These are phyloP conservation scores for Leonotis leonurus DNA, from an alignment of 257 asterid species.

Conservation along the genomic window DNA sequence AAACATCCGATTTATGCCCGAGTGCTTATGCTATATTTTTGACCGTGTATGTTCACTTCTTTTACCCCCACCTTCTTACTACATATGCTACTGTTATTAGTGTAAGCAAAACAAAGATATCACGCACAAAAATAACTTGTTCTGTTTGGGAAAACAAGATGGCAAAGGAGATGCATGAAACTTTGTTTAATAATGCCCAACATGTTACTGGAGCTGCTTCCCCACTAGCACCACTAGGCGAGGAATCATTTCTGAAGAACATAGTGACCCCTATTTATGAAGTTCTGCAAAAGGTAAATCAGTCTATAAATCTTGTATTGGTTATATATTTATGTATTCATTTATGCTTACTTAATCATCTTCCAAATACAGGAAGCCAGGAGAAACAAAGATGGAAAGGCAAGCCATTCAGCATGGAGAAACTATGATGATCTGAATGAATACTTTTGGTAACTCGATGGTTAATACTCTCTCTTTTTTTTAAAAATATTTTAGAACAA, in stretches of 20 bases:
- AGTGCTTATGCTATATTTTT: slow-evolving; percentile 92
- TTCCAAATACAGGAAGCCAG: slow-evolving; percentile 58
- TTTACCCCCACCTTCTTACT: slow-evolving; percentile 8
- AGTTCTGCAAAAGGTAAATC: slow-evolving; percentile 68
- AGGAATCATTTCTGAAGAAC: slow-evolving; percentile 69
- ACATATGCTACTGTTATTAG: neutral
- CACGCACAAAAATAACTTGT: slow-evolving; percentile 3
- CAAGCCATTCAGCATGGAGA: slow-evolving; percentile 98
- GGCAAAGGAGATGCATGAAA: slow-evolving; percentile 74
- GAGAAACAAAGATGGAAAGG: slow-evolving; percentile 75
- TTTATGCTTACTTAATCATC: slow-evolving; percentile 6
- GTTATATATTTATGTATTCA: slow-evolving; percentile 1
- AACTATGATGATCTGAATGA: slow-evolving; percentile 95
- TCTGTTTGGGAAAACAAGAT: slow-evolving; percentile 27
- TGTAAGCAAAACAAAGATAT: neutral
- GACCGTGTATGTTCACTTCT: slow-evolving; percentile 63
- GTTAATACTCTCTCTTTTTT: neutral
- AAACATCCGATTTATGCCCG: slow-evolving; percentile 95
- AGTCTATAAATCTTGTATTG: slow-evolving; percentile 5
- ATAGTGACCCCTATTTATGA: slow-evolving; percentile 85
- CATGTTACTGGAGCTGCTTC: slow-evolving; percentile 61
- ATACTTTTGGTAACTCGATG: slow-evolving; percentile 75
- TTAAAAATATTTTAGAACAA: neutral
- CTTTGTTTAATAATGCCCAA: slow-evolving; percentile 53
- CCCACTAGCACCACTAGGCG: slow-evolving; percentile 46